Evolutionary conservation across 352 stramenopile genomes (phyloP), one percentile per base, ranked within the genome.

Genomic region (Pythium rhizo-oryzae): DNA sequence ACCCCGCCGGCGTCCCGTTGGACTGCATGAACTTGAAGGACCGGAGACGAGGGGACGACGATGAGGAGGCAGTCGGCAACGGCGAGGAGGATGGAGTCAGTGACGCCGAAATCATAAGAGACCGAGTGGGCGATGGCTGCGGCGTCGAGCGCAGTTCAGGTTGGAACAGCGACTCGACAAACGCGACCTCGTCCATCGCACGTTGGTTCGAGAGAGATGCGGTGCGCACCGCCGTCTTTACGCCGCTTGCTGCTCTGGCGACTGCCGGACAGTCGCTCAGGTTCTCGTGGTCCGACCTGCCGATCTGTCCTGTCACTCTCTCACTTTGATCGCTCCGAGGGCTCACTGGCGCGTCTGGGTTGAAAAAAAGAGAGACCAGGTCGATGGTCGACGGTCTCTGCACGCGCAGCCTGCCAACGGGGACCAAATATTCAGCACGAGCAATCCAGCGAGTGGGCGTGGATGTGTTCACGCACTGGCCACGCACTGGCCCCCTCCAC

Each of bases 101-200:
- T 25, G 62, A 64, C 19, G 59, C 54, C 21, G 53, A 66, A 41
- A 65, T 66, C 59, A 59, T 55, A 64, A 68, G 53, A 60, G 59
- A 68, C 53, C 25, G 64, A 61, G 57, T 41, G 19, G 59, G 62
- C 16, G 52, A 69, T 52, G 52, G 30, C 58, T 65, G 59, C 28
- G 65, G 62, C 55, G 60, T 70, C 12, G 76, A 77, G 23, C 76
- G 75, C 71, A 89, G 81, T 61, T 87, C 76, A 50, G 81, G 72
- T 28, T 75, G 56, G 37, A 87, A 85, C 12, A 90, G 74, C 68
- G 81, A 90, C 74, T 90, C 78, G 39, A 90, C 78, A 79, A 90
- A 90, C 80, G 81, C 79, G 65, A 78, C 70, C 67, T 87, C 81
- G 65, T 90, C 81, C 79, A 90, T 90, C 23, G 47, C 59, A n/a